Evolutionary conservation across 148 eudicot genomes (phyloP).

Genomic region (Spergularia marina): DNA sequence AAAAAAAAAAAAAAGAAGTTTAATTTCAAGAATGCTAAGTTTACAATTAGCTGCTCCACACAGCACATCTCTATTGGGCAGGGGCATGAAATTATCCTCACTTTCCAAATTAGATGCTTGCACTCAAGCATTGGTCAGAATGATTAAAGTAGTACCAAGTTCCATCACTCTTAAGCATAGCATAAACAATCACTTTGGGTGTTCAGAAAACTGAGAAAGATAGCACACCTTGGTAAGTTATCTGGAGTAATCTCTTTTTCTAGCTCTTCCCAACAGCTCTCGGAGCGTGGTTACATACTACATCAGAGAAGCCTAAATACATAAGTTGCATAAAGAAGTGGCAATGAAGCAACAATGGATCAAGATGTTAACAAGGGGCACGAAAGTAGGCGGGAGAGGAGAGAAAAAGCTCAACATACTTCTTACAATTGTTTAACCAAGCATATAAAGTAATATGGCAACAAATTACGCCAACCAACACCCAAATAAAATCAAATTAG

Average conservation of each 20-base stretch:
- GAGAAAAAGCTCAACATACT: not conserved
- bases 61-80: not conserved
- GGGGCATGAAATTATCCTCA: not conserved
- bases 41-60: not conserved
- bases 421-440: not conserved
- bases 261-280: slow-evolving; percentile 62
- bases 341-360: not conserved
- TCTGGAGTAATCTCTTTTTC: slow-evolving; percentile 60
- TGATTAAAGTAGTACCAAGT: not conserved
- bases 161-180: not conserved
- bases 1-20: not conserved
- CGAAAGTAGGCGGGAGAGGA: not conserved
- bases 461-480: not conserved
- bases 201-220: not conserved
- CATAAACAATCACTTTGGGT: not conserved
- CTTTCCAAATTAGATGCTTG: not conserved
- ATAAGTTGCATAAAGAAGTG: not conserved
- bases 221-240: slow-evolving; percentile 53
- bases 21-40: not conserved
- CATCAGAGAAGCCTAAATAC: slow-evolving; percentile 9
- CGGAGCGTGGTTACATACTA: slow-evolving; percentile 72
- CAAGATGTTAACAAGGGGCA: not conserved
- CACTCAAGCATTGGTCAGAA: not conserved
- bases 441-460: not conserved
- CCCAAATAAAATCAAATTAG: not conserved